Base-by-base conservation (phyloP, 805 yeast species). In the Pichia kluyveri region DNA sequence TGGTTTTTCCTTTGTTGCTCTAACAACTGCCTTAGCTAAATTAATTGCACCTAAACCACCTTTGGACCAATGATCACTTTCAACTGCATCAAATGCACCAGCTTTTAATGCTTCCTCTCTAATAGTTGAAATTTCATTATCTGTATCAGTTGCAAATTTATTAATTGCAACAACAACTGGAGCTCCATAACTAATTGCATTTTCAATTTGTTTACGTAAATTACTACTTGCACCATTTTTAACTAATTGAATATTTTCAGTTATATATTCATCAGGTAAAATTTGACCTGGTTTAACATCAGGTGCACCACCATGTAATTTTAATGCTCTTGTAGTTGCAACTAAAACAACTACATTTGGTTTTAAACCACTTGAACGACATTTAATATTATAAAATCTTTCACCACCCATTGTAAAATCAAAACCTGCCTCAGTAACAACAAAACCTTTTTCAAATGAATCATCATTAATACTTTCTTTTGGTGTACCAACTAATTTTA, bases 351-450 rank as follows among this genome's bases (percentile, higher is more conserved):
- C 84, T 42, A 78, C 81, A 63, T 85, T 87, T 18, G 95, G 95
- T 31, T 72, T 72, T 53, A 84, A 71, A 9, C 91, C 93, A n/a
- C 87, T 80, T 10, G 89, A 75, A 62, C 93, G 76, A 64, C 90
- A 82, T 66, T 85, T 85, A 69, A 85, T 85, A 67, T 85, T 83
- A 65, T 83, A 72, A 67, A 85, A 85, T 68, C 95, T 73, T 70
- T 85, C 95, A 65, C 95, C 95, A 62, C 95, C 95, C 95, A 85
- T 85, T 45, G 93, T 85, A 73, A 85, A 85, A 67, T 85, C 95
- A 69, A 85, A 85, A 53, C 95, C 95, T 18, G 95, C 95, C 66
- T 85, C 95, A 43, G 95, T 85, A 46, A 85, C 83, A 52, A 85
- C 95, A 57, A 77, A 85, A 52, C 95, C 93, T 56, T 75, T 76